phyloP scores from a whole-genome alignment of 768 basidiomycete genomes.

The Infundibulicybe gibba region DNA sequence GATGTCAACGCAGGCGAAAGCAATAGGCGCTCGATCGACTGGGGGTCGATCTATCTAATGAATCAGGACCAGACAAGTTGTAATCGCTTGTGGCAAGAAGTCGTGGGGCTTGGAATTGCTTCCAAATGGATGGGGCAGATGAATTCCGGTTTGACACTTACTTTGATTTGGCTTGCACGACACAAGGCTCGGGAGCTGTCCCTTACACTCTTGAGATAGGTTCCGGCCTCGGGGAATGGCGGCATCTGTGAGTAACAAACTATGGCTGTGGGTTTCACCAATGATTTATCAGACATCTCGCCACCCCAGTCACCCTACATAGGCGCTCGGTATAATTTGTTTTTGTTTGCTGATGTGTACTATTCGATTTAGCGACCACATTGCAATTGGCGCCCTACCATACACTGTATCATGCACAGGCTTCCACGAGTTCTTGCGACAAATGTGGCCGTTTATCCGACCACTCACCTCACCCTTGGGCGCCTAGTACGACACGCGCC shows the following conservation, averaged over 20 bases:
- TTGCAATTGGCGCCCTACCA: not conserved
- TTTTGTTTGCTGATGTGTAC: too few species aligned
- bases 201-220: constrained; percentile 49
- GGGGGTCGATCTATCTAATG: constrained; percentile 46
- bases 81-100: too few species aligned
- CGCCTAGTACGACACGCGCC: too few species aligned
- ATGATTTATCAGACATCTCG: too few species aligned
- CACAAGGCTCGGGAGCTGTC: constrained; percentile 48
- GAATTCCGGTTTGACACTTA: constrained; percentile 26
- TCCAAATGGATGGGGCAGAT: too few species aligned
- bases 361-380: too few species aligned
- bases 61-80: not conserved
- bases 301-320: too few species aligned
- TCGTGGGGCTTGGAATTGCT: too few species aligned
- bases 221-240: constrained; percentile 41
- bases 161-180: constrained; percentile 44
- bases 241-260: constrained; percentile 5
- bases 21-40: constrained; percentile 59
- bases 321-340: too few species aligned
- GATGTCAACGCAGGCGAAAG: constrained; percentile 59
- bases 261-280: not conserved
- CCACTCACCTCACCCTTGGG: too few species aligned
- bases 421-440: not conserved
- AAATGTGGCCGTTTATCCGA: too few species aligned
- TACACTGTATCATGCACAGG: too few species aligned